Evolutionary conservation across 2,329 filamentous ascomycete species (phyloP).

Genomic region (Thelonectria rubi): DNA sequence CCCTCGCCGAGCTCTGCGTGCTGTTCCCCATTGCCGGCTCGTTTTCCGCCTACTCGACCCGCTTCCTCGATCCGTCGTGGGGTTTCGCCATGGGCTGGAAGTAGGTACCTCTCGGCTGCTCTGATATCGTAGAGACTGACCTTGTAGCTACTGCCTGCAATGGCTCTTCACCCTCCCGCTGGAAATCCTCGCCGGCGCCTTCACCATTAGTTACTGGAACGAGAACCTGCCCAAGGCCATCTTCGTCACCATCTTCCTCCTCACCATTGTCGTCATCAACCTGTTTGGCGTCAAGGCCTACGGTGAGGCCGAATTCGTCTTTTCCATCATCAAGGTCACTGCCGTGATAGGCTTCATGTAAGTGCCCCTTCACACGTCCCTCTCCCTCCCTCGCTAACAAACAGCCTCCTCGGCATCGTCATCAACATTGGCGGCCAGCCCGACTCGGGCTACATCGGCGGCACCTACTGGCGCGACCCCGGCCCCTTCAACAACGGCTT

Average conservation of each 20-base stretch:
- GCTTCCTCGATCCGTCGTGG: constrained; percentile 93
- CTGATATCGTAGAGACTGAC: not conserved
- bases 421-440: constrained; percentile 84
- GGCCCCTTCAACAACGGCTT: constrained; percentile 86
- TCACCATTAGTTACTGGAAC: constrained; percentile 86
- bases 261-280: constrained; percentile 81
- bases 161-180: constrained; percentile 86
- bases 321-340: constrained; percentile 84
- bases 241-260: constrained; percentile 84
- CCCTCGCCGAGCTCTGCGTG: constrained; percentile 90
- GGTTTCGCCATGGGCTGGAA: constrained; percentile 97
- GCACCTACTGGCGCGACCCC: constrained; percentile 77
- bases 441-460: constrained; percentile 80
- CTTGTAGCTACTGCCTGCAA: constrained; percentile 78
- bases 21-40: constrained; percentile 91
- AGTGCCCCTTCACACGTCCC: constrained; percentile 50
- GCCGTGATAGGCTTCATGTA: constrained; percentile 90
- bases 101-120: constrained; percentile 53
- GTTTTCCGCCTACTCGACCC: constrained; percentile 92
- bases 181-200: constrained; percentile 85
- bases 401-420: constrained; percentile 82
- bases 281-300: constrained; percentile 88
- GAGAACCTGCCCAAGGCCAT: constrained; percentile 70
- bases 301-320: constrained; percentile 88
- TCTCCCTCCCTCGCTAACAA: constrained; percentile 18